phyloP scores from a whole-genome alignment of 257 asterid genomes.

The Lantana camara region DNA sequence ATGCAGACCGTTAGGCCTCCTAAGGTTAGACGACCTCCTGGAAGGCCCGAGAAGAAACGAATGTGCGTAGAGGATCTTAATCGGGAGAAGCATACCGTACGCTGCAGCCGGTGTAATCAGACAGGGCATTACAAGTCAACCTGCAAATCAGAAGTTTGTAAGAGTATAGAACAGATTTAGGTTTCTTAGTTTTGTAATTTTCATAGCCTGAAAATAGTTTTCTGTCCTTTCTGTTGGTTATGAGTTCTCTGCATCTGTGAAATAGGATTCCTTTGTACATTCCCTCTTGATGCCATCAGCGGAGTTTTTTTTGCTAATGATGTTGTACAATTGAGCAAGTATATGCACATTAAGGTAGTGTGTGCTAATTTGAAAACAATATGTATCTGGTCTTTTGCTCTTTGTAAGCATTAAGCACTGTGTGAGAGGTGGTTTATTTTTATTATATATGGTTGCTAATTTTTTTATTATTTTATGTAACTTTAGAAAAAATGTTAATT shows the following conservation, averaged over 20 bases:
- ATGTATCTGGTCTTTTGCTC: no score
- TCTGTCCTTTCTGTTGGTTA: not conserved
- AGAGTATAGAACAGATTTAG: slow-evolving; percentile 44
- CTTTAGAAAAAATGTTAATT: no score
- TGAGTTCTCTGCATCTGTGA: slow-evolving; percentile 15
- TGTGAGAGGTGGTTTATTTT: no score
- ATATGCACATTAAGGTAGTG: no score
- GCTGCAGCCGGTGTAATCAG: slow-evolving; percentile 66
- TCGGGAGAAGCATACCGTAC: slow-evolving; percentile 76
- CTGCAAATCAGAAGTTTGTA: slow-evolving; percentile 52
- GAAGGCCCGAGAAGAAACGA: slow-evolving; percentile 76
- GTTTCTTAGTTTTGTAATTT: slow-evolving; percentile 31
- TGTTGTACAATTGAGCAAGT: not conserved
- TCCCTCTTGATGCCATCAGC: not conserved
- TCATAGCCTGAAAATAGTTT: slow-evolving; percentile 15
- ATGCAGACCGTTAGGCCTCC: slow-evolving; percentile 61
- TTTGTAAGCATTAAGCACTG: no score
- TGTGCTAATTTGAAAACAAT: no score
- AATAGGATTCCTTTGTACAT: slow-evolving; percentile 7
- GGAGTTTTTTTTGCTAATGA: not conserved
- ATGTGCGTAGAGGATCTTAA: slow-evolving; percentile 63
- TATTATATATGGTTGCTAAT: no score
- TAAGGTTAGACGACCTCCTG: slow-evolving; percentile 68
- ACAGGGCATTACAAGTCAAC: slow-evolving; percentile 80
- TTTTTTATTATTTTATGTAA: no score